phyloP scores from a whole-genome alignment of 768 basidiomycete species.

The Kondoa malvinella region DNA sequence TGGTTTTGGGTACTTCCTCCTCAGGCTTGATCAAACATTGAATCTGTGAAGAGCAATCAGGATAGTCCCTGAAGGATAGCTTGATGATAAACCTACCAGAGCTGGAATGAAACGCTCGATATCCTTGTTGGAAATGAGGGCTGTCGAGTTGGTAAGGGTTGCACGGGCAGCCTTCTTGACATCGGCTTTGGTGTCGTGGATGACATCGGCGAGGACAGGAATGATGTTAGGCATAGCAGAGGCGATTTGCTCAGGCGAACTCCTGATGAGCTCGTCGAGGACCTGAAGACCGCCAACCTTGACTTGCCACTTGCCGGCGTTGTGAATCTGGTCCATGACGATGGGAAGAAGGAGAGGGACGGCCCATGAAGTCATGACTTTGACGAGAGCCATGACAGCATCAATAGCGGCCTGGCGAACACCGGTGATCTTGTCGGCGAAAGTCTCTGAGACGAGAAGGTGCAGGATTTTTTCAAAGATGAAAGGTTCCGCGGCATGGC shows the following conservation, averaged over 20 bases:
- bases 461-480: constrained; percentile 51
- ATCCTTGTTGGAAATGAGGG: constrained; percentile 87
- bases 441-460: constrained; percentile 61
- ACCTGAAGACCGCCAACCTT: constrained; percentile 85
- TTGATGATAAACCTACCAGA: constrained; percentile 61
- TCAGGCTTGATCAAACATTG: constrained; percentile 97
- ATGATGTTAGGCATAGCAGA: constrained; percentile 48
- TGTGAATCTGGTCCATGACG: constrained; percentile 44
- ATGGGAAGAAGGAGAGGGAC: constrained; percentile 50
- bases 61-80: constrained; percentile 37
- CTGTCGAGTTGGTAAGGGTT: constrained; percentile 46
- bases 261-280: constrained; percentile 35
- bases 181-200: constrained; percentile 74
- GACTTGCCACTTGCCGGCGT: constrained; percentile 70
- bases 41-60: constrained; percentile 35
- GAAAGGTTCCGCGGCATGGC: constrained; percentile 55
- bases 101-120: constrained; percentile 70
- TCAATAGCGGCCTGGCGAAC: constrained; percentile 63
- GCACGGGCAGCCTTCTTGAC: constrained; percentile 67
- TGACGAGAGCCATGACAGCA: constrained; percentile 66
- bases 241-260: constrained; percentile 26
- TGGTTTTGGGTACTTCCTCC: constrained; percentile 83
- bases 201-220: constrained; percentile 94
- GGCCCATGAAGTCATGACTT: constrained; percentile 67
- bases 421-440: constrained; percentile 88